Evolutionary conservation across 2,329 filamentous ascomycete genomes (phyloP).

Genomic region (Neonectria magnoliae): DNA sequence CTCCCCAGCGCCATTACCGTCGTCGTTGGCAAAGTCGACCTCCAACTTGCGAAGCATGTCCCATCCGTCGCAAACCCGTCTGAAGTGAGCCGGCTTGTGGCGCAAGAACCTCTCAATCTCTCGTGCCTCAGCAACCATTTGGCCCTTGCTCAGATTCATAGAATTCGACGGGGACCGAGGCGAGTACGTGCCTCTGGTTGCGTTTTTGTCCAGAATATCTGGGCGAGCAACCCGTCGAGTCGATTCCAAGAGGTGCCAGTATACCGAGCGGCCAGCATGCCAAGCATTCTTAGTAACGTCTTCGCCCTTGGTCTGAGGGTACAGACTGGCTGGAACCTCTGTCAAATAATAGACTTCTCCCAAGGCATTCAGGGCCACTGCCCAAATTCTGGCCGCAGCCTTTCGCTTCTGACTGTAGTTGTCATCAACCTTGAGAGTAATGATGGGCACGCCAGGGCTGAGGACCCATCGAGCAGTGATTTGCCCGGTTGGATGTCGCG

Average conservation of each 20-base stretch:
- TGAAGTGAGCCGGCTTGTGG: constrained; percentile 81
- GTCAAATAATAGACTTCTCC: constrained; percentile 90
- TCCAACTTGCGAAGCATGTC: constrained; percentile 88
- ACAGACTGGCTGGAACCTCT: constrained; percentile 70
- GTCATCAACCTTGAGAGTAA: constrained; percentile 85
- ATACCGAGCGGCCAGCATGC: constrained; percentile 79
- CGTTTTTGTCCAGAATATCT: constrained; percentile 77
- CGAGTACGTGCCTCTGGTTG: constrained; percentile 78
- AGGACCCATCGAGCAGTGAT: constrained; percentile 90
- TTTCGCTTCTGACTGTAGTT: constrained; percentile 78
- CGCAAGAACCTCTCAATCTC: constrained; percentile 83
- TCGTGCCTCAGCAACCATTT: constrained; percentile 78
- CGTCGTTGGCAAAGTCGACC: constrained; percentile 88
- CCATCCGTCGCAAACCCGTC: constrained; percentile 83
- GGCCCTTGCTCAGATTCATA: constrained; percentile 75
- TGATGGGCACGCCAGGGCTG: constrained; percentile 91
- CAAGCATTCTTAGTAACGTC: constrained; percentile 76
- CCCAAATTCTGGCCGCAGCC: constrained; percentile 80
- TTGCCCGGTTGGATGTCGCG: constrained; percentile 76
- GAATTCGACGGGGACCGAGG: constrained; percentile 80
- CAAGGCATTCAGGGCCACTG: constrained; percentile 91
- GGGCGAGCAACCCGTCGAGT: constrained; percentile 77
- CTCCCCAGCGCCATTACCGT: constrained; percentile 81
- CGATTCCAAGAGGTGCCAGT: constrained; percentile 83
- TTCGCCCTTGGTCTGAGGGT: constrained; percentile 60